These are phyloP conservation scores for Gossypium schwendimanii DNA, from an alignment of 441 rosid species.

Conservation along the genomic window DNA sequence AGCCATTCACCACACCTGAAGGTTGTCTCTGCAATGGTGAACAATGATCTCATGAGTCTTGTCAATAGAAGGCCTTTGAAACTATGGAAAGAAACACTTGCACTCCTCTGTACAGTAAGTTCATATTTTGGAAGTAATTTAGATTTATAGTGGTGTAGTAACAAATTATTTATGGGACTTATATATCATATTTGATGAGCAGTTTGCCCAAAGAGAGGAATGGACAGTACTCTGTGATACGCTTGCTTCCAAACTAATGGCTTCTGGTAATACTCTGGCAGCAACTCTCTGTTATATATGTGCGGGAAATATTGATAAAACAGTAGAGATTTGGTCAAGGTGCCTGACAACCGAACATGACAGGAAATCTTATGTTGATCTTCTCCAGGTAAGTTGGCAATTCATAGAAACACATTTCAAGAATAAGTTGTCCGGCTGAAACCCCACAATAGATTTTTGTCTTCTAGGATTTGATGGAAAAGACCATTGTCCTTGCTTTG, in stretches of 20 bases:
- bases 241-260: slow-evolving; percentile 82
- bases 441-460: slow-evolving; percentile 14
- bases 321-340: slow-evolving; percentile 98
- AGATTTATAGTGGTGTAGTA: not conserved
- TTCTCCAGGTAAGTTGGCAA: slow-evolving; percentile 16
- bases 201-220: slow-evolving; percentile 93
- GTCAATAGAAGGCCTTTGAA: slow-evolving; percentile 72
- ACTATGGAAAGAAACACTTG: slow-evolving; percentile 96
- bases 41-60: slow-evolving; percentile 77
- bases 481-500: slow-evolving; percentile 93
- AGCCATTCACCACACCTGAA: slow-evolving; percentile 76
- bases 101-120: slow-evolving; percentile 90
- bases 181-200: slow-evolving; percentile 25
- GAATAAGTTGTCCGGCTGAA: not conserved
- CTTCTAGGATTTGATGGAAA: slow-evolving; percentile 95
- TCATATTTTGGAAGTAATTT: slow-evolving; percentile 8
- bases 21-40: slow-evolving; percentile 95
- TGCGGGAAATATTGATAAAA: slow-evolving; percentile 92
- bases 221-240: slow-evolving; percentile 81
- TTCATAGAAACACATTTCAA: not conserved
- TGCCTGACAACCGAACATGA: slow-evolving; percentile 53
- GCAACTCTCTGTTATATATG: slow-evolving; percentile 96
- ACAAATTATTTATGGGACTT: not conserved
- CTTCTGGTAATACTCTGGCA: slow-evolving; percentile 64
- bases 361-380: slow-evolving; percentile 50